Evolutionary conservation across 163 green algal genomes (phyloP).

Genomic region (Scenedesmus sp.): DNA sequence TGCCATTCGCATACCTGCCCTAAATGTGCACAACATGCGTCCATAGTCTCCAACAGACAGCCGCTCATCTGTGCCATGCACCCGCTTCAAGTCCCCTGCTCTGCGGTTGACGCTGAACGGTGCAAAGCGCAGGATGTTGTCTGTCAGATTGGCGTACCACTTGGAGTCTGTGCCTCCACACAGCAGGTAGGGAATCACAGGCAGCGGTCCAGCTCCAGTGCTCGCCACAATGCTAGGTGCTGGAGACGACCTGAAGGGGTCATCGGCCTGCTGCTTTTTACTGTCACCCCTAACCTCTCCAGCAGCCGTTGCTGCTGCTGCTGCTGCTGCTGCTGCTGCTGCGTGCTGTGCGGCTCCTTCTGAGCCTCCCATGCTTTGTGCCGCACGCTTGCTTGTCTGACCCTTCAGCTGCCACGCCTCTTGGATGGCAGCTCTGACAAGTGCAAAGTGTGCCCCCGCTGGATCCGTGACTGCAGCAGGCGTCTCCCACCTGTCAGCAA

Average conservation of each 20-base stretch:
- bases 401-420: not conserved
- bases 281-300: too few species aligned
- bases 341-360: not conserved
- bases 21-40: not conserved
- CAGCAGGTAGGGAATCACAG: not conserved
- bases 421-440: not conserved
- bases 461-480: not conserved
- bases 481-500: not conserved
- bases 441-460: not conserved
- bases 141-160: not conserved
- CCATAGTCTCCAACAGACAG: not conserved
- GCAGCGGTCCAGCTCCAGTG: not conserved
- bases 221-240: not conserved
- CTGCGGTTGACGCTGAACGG: not conserved
- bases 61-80: not conserved
- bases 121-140: not conserved
- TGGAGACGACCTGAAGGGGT: not conserved
- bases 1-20: not conserved
- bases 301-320: too few species aligned
- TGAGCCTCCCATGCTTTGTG: not conserved
- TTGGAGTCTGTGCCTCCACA: not conserved
- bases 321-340: not conserved
- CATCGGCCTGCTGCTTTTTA: not conserved
- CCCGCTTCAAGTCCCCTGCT: constrained; percentile 14
- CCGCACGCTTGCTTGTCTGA: not conserved